Conservation (phyloP, 2,329 filamentous ascomycete species). For the Hypoxylon sp. region DNA sequence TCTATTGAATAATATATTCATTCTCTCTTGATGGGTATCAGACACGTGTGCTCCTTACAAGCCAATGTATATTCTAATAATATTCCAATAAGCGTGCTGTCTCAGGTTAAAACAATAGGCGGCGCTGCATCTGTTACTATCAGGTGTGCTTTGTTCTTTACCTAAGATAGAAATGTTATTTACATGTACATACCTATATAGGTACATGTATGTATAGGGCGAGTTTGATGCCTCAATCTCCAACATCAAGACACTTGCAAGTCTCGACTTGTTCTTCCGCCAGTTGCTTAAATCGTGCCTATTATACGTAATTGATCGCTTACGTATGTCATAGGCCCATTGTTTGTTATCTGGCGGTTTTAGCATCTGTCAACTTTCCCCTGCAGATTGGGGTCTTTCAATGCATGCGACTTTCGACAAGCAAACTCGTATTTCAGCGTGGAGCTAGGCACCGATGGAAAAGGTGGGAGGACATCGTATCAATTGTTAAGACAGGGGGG, state of each 20-base stretch:
- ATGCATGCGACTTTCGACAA: conserved; percentile 21
- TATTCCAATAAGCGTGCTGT: not conserved
- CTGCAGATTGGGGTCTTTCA: conserved; percentile 22
- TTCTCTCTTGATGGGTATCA: not conserved
- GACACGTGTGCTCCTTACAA: not conserved
- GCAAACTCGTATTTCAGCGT: conserved; percentile 32
- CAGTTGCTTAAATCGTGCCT: not conserved
- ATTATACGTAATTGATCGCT: not conserved
- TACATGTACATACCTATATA: no score
- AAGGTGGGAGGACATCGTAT: conserved; percentile 20
- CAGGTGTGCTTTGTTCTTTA: not conserved
- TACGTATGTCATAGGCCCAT: not conserved
- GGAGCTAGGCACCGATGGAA: conserved; percentile 17
- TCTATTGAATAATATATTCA: not conserved
- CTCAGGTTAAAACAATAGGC: not conserved
- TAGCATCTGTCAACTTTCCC: conserved; percentile 1
- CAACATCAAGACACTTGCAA: not conserved
- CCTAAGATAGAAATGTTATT: not conserved
- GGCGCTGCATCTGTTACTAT: not conserved
- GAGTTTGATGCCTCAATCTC: conserved; percentile 4
- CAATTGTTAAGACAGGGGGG: conserved; percentile 22
- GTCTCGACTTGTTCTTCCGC: not conserved
- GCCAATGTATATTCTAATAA: not conserved
- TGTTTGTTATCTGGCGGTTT: conserved; percentile 7
- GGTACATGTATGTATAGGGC: no score